Evolutionary conservation across 2,329 filamentous ascomycete genomes (phyloP).

Genomic region (Fusarium heterosporum): DNA sequence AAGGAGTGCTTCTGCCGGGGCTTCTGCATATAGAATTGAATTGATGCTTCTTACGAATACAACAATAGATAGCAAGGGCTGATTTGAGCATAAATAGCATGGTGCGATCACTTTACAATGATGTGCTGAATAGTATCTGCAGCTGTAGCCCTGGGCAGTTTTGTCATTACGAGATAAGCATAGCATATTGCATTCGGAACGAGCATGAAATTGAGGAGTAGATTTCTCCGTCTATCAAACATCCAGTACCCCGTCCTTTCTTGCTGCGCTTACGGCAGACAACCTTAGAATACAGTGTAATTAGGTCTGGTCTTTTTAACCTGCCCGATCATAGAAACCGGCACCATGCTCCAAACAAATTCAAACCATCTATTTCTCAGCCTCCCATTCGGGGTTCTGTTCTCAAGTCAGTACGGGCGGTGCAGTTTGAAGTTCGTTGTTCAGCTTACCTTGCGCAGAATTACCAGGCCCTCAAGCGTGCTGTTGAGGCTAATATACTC

Average conservation of each 20-base stretch:
- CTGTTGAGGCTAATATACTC: conserved; percentile 93
- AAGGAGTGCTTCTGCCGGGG: background rate
- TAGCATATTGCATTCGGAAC: conserved; percentile 20
- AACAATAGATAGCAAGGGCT: conserved; percentile 38
- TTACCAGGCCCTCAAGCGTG: conserved; percentile 93
- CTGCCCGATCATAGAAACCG: conserved; percentile 30
- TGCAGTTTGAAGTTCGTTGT: background rate
- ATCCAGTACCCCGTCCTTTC: conserved; percentile 31
- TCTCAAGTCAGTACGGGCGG: conserved; percentile 27
- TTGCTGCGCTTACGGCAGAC: conserved; percentile 46
- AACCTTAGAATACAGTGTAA: conserved; percentile 52
- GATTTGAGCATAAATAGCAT: conserved; percentile 10
- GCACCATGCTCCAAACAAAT: conserved; percentile 38
- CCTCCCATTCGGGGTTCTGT: conserved; percentile 57
- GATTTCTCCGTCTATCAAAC: conserved; percentile 49
- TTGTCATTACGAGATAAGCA: background rate
- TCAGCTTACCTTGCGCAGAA: conserved; percentile 87
- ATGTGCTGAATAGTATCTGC: conserved; percentile 1
- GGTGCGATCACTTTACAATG: conserved; percentile 10
- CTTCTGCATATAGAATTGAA: conserved; percentile 39
- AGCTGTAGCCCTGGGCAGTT: background rate
- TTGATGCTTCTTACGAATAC: background rate
- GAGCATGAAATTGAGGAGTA: conserved; percentile 35
- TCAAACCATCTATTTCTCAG: conserved; percentile 50
- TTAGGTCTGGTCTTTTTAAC: conserved; percentile 41